These are phyloP conservation scores for Evansstolkia leycettana DNA, from an alignment of 495 filamentous ascomycete species.

Conservation along the genomic window DNA sequence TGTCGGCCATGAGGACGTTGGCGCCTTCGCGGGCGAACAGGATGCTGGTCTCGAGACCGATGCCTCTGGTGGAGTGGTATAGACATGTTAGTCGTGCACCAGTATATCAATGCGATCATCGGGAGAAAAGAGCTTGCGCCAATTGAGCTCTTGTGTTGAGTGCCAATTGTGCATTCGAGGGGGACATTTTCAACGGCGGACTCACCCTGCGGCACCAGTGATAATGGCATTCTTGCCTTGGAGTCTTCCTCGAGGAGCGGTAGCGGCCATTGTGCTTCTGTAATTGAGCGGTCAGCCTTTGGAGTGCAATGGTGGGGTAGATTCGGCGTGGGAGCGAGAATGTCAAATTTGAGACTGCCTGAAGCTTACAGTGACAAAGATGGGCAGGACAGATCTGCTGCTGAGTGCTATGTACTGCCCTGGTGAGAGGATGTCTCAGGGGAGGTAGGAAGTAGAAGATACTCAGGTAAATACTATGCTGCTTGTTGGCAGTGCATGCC, in stretches of 20 bases:
- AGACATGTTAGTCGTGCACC: too few relatives aligned
- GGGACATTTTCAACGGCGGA: slow-evolving; percentile 2
- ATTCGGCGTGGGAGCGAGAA: not conserved
- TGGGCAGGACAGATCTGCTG: too few relatives aligned
- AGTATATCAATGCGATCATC: too few relatives aligned
- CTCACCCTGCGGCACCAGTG: slow-evolving; percentile 85
- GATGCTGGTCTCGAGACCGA: slow-evolving; percentile 88
- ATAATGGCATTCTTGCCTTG: slow-evolving; percentile 86
- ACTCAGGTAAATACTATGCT: too few relatives aligned
- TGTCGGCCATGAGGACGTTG: slow-evolving; percentile 75
- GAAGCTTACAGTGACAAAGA: too few relatives aligned
- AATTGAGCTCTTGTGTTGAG: too few relatives aligned
- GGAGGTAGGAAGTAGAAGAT: not conserved
- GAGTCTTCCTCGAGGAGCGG: slow-evolving; percentile 42
- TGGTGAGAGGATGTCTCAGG: not conserved
- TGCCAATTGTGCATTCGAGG: too few relatives aligned
- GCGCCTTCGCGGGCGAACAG: slow-evolving; percentile 88
- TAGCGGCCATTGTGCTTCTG: slow-evolving; percentile 1
- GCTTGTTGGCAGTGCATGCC: too few relatives aligned
- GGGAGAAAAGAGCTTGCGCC: too few relatives aligned
- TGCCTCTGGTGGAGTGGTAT: slow-evolving; percentile 52
- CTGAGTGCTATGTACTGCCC: too few relatives aligned
- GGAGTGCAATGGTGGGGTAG: not conserved
- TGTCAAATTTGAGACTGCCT: not conserved
- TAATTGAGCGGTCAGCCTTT: too few relatives aligned